These are phyloP conservation scores for Pseudogymnoascus sp. DNA, from an alignment of 2,329 filamentous ascomycete species.

Conservation along the genomic window DNA sequence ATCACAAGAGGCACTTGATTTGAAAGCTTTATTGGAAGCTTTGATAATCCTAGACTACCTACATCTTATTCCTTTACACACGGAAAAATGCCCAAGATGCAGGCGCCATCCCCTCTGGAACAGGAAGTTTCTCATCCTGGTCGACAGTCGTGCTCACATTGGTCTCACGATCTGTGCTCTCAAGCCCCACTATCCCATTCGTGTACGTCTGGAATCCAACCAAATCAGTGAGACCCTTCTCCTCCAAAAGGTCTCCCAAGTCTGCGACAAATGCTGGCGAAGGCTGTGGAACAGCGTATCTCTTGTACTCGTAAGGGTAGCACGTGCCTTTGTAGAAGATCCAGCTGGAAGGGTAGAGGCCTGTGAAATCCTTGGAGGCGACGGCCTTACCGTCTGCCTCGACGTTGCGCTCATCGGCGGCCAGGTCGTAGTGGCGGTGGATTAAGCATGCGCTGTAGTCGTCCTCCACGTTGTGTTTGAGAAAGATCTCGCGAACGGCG, in stretches of 20 bases:
- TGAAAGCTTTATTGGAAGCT: background rate
- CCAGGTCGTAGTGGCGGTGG: background rate
- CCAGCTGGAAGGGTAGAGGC: background rate
- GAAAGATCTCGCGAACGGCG: background rate
- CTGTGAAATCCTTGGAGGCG: background rate
- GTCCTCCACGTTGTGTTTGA: background rate
- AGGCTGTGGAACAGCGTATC: background rate
- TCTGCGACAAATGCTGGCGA: background rate
- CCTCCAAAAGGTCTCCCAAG: background rate
- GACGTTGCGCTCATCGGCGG: background rate
- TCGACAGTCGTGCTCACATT: background rate
- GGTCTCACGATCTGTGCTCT: background rate
- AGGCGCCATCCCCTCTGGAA: background rate
- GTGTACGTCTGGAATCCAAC: background rate
- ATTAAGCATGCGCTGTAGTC: background rate
- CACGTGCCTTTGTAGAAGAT: background rate
- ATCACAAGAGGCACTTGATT: background rate
- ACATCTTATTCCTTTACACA: background rate
- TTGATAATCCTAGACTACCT: background rate
- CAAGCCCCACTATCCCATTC: background rate
- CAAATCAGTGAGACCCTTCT: background rate
- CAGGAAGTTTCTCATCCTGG: background rate
- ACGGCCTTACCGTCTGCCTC: background rate
- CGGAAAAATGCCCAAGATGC: background rate
- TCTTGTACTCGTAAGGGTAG: constrained; percentile 2